phyloP scores from a whole-genome alignment of 2,329 filamentous ascomycete genomes.

The Colletotrichum higginsianum region DNA sequence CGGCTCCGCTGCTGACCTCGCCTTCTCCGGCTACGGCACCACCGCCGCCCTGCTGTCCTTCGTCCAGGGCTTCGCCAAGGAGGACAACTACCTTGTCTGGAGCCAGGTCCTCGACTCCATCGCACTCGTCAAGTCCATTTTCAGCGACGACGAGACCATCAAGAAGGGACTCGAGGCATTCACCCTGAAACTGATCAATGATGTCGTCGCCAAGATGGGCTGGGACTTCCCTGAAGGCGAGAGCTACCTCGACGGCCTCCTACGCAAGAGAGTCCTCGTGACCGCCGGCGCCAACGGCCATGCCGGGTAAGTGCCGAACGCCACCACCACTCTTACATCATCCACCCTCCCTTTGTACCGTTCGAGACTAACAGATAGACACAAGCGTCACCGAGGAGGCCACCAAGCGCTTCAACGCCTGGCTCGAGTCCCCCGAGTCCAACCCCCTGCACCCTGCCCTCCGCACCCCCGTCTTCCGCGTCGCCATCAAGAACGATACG shows the following conservation, averaged over 20 bases:
- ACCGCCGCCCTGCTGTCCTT: conserved; percentile 88
- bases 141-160: conserved; percentile 81
- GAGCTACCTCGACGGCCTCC: conserved; percentile 84
- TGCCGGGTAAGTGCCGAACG: conserved; percentile 70
- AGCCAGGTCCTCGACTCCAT: conserved; percentile 86
- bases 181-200: conserved; percentile 80
- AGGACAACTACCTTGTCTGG: conserved; percentile 92
- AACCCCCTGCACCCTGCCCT: conserved; percentile 85
- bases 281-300: conserved; percentile 85
- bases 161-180: conserved; percentile 84
- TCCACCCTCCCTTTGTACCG: conserved; percentile 9
- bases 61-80: conserved; percentile 84
- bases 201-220: conserved; percentile 83
- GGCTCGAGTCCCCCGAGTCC: conserved; percentile 77
- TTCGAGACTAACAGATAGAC: conserved; percentile 45
- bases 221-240: conserved; percentile 88
- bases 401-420: conserved; percentile 84
- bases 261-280: conserved; percentile 85
- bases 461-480: conserved; percentile 84
- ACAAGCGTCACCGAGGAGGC: conserved; percentile 79
- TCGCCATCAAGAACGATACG: conserved; percentile 80
- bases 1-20: conserved; percentile 90
- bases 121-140: conserved; percentile 85
- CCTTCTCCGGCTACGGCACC: conserved; percentile 86
- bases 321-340: too few relatives aligned